Evolutionary conservation across 495 filamentous ascomycete genomes (phyloP).

Genomic region (Elaphomyces granulatus): DNA sequence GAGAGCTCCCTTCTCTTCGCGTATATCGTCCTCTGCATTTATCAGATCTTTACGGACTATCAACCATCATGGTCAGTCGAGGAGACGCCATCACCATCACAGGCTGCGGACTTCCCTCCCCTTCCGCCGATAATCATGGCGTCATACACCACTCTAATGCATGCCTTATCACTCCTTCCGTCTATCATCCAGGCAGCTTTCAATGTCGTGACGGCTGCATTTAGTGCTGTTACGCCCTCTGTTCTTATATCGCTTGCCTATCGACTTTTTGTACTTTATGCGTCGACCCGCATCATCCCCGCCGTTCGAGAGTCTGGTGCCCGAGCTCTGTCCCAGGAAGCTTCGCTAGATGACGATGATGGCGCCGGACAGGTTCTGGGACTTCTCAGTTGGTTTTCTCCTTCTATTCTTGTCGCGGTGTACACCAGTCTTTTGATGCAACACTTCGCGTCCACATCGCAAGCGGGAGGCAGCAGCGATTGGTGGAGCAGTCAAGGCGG

Average conservation of each 20-base stretch:
- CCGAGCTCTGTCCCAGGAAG: slow-evolving; percentile 65
- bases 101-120: slow-evolving; percentile 74
- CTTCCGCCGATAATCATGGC: slow-evolving; percentile 96
- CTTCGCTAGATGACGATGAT: slow-evolving; percentile 71
- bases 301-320: slow-evolving; percentile 78
- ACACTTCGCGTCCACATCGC: slow-evolving; percentile 66
- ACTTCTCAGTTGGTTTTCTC: slow-evolving; percentile 80
- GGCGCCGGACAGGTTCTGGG: slow-evolving; percentile 64
- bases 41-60: slow-evolving; percentile 99
- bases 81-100: slow-evolving; percentile 36
- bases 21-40: slow-evolving; percentile 92
- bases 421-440: slow-evolving; percentile 96
- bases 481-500: slow-evolving; percentile 77
- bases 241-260: slow-evolving; percentile 90
- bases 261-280: slow-evolving; percentile 85
- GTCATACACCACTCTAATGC: slow-evolving; percentile 83
- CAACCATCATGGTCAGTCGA: slow-evolving; percentile 54
- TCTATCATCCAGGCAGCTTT: slow-evolving; percentile 71
- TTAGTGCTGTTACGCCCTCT: slow-evolving; percentile 85
- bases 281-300: slow-evolving; percentile 90
- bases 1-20: slow-evolving; percentile 93
- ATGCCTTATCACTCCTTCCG: slow-evolving; percentile 70
- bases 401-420: slow-evolving; percentile 80
- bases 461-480: slow-evolving; percentile 48
- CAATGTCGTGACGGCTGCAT: slow-evolving; percentile 74